Conservation (phyloP, 108 stramenopile genomes). For the Skeletonema menzelii region DNA sequence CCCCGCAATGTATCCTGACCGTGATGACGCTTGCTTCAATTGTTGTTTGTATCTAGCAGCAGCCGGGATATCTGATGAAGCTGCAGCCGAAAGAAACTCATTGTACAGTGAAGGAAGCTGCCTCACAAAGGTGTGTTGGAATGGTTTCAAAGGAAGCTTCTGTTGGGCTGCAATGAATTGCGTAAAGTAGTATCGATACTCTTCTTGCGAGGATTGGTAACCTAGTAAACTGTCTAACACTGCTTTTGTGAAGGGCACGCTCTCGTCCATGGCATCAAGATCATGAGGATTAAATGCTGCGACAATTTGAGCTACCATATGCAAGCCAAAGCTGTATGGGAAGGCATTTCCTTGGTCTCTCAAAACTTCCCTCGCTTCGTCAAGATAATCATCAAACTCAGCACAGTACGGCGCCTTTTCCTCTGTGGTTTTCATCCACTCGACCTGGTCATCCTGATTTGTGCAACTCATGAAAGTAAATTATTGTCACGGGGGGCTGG, state of each 20-base stretch:
- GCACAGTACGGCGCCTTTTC: conserved; percentile 53
- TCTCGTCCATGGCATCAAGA: conserved; percentile 61
- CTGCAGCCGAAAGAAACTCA: too few relatives aligned
- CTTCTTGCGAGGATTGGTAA: conserved; percentile 30
- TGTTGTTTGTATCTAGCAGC: too few relatives aligned
- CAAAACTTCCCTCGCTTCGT: conserved; percentile 47
- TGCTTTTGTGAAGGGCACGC: conserved; percentile 51
- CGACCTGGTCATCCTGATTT: conserved; percentile 48
- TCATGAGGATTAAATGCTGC: conserved; percentile 58
- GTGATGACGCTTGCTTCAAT: too few relatives aligned
- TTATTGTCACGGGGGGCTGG: conserved; percentile 43
- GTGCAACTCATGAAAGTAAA: conserved; percentile 59
- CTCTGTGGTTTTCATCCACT: conserved; percentile 64
- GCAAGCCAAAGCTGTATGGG: conserved; percentile 52
- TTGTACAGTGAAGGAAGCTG: too few relatives aligned
- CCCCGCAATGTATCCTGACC: too few relatives aligned
- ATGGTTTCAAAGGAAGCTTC: too few relatives aligned
- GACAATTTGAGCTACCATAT: conserved; percentile 34
- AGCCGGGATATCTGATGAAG: too few relatives aligned
- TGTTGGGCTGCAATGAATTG: conserved; percentile 36
- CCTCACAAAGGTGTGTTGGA: too few relatives aligned
- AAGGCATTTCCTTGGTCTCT: conserved; percentile 53
- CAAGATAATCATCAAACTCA: conserved; percentile 46
- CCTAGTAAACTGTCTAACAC: conserved; percentile 54
- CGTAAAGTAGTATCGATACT: conserved; percentile 48